phyloP scores from a whole-genome alignment of 495 filamentous ascomycete species.

The Cetradonia linearis region DNA sequence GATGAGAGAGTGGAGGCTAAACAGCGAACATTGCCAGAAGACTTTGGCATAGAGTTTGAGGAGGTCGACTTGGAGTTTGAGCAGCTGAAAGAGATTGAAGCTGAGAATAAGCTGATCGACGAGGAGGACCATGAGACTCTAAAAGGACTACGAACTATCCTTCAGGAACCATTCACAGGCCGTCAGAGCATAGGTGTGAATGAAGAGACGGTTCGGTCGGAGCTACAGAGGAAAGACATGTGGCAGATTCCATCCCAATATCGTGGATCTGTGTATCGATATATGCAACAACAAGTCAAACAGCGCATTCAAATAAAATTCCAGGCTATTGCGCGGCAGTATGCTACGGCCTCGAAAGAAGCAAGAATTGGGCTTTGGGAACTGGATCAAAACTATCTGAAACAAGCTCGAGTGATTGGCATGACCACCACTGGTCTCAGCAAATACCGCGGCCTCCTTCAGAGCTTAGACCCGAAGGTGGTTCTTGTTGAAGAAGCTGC shows the following conservation, averaged over 20 bases:
- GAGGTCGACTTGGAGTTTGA: conserved; percentile 58
- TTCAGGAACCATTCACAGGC: conserved; percentile 43
- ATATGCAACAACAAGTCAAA: conserved; percentile 41
- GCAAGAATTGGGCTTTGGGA: conserved; percentile 49
- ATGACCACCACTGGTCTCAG: conserved; percentile 79
- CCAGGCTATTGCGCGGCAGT: conserved; percentile 33
- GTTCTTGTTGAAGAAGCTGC: conserved; percentile 70
- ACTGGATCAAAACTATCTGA: conserved; percentile 39
- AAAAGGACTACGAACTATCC: conserved; percentile 35
- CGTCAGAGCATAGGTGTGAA: conserved; percentile 19
- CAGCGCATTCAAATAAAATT: conserved; percentile 35
- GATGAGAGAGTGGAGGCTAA: conserved; percentile 35
- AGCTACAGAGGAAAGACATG: conserved; percentile 39
- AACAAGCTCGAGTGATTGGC: conserved; percentile 51
- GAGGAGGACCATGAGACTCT: conserved; percentile 48
- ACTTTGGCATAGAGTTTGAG: conserved; percentile 45
- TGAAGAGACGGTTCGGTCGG: conserved; percentile 28
- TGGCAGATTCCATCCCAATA: conserved; percentile 43
- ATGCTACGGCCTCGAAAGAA: conserved; percentile 32
- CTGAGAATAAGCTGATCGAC: conserved; percentile 39
- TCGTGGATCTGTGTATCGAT: conserved; percentile 52
- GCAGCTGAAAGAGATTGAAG: conserved; percentile 54
- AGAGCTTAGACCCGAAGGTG: conserved; percentile 55
- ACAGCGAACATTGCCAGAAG: conserved; percentile 32
- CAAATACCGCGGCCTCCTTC: conserved; percentile 70